Conservation (phyloP, 2,329 filamentous ascomycete species). For the Aspergillus ochraceus region DNA sequence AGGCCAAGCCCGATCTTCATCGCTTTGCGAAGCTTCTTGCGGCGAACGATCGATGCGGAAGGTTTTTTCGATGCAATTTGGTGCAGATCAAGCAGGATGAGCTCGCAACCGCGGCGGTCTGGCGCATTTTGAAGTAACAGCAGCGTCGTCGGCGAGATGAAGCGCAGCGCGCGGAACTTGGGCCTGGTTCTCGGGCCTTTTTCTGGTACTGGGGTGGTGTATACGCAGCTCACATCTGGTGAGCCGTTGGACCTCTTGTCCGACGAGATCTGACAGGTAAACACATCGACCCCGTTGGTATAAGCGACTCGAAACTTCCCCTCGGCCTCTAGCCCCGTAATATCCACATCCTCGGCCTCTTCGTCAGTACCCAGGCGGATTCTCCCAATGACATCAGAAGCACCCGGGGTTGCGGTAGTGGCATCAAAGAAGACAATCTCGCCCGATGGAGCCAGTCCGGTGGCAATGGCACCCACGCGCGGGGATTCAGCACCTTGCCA, state of each 20-base stretch:
- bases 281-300: slow-evolving; percentile 74
- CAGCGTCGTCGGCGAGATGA: slow-evolving; percentile 54
- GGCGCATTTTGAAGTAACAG: slow-evolving; percentile 58
- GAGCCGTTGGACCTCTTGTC: slow-evolving; percentile 46
- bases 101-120: slow-evolving; percentile 55
- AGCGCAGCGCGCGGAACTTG: slow-evolving; percentile 58
- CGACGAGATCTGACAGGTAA: slow-evolving; percentile 61
- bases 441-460: slow-evolving; percentile 70
- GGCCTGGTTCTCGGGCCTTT: slow-evolving; percentile 37
- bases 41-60: slow-evolving; percentile 49
- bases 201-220: slow-evolving; percentile 42
- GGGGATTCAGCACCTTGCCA: slow-evolving; percentile 53
- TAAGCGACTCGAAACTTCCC: slow-evolving; percentile 70
- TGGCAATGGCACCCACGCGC: slow-evolving; percentile 75
- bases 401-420: slow-evolving; percentile 53
- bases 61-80: slow-evolving; percentile 13
- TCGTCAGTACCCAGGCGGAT: slow-evolving; percentile 52
- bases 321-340: slow-evolving; percentile 32
- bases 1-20: slow-evolving; percentile 76
- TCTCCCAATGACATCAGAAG: slow-evolving; percentile 54
- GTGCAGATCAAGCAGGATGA: slow-evolving; percentile 48
- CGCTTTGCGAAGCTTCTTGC: slow-evolving; percentile 63
- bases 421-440: slow-evolving; percentile 81
- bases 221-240: slow-evolving; percentile 36
- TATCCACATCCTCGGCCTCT: slow-evolving; percentile 53